A percentile compares a stretch with the other conserved stretches of the same genome.
phyloP scores from a whole-genome alignment of 257 asterid species.

The Mentha longifolia region DNA sequence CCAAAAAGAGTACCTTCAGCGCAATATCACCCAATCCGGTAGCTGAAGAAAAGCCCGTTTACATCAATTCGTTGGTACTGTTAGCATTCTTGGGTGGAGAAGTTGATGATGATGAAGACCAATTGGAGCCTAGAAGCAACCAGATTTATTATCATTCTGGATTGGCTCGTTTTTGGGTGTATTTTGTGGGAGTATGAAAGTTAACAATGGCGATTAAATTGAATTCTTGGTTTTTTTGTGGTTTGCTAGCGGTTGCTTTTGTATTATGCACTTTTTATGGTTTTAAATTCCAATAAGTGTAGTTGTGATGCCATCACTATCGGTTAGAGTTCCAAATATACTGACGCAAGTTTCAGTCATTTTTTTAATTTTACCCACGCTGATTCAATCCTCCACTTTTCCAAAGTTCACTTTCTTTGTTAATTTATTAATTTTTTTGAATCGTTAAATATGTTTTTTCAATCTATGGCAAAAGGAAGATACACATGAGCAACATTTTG shows the following conservation, averaged over 20 bases:
- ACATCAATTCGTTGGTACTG: conserved; percentile 15
- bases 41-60: conserved; percentile 5
- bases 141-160: conserved; percentile 52
- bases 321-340: neutral
- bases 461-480: too few species aligned
- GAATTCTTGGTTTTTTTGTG: conserved; percentile 23
- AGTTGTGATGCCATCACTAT: neutral
- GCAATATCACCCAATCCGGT: conserved; percentile 70
- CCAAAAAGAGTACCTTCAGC: conserved; percentile 63
- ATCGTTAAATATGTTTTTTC: too few species aligned
- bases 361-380: too few species aligned
- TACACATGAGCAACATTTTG: too few species aligned
- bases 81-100: conserved; percentile 27
- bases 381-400: neutral
- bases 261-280: neutral
- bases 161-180: conserved; percentile 37
- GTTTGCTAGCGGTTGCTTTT: conserved; percentile 3
- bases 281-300: neutral
- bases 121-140: conserved; percentile 37
- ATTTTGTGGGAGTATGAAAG: conserved; percentile 28
- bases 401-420: too few species aligned
- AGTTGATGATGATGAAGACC: conserved; percentile 15
- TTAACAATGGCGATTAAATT: conserved; percentile 12
- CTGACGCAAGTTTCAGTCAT: too few species aligned
- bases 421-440: too few species aligned